Conservation (phyloP, 1,139 yeast species). For the Candida freyschussii region DNA sequence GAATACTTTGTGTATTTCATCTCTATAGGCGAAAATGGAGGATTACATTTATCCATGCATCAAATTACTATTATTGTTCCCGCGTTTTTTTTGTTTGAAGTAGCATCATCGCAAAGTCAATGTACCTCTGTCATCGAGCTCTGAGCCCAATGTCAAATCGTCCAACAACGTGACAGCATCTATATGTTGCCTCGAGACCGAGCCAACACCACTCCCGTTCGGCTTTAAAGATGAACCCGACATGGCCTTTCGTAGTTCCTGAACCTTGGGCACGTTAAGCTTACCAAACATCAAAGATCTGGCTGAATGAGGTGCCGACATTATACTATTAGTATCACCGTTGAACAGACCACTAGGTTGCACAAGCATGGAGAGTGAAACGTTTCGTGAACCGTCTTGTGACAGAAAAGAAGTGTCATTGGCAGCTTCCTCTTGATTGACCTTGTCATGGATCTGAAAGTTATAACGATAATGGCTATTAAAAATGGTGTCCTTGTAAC, state of each 20-base stretch:
- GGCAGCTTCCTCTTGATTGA: constrained; percentile 4
- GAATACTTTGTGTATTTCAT: too few species aligned
- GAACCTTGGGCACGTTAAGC: constrained; percentile 36
- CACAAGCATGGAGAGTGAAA: constrained; percentile 16
- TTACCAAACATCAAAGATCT: constrained; percentile 22
- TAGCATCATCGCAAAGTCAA: constrained; percentile 4
- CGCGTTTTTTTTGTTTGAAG: too few species aligned
- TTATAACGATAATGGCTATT: constrained; percentile 21
- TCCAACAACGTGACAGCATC: constrained; percentile 20
- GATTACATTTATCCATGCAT: too few species aligned
- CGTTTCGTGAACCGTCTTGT: constrained; percentile 10
- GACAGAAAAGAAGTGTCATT: constrained; percentile 11
- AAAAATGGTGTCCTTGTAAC: constrained; percentile 18
- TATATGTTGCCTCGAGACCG: constrained; percentile 13
- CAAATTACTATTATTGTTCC: too few species aligned
- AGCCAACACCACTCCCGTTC: constrained; percentile 3
- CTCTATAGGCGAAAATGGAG: too few species aligned
- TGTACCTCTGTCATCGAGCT: constrained; percentile 16
- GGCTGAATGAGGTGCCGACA: constrained; percentile 24
- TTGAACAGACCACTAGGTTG: constrained; percentile 12
- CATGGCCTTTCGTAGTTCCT: constrained; percentile 43
- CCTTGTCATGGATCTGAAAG: not conserved
- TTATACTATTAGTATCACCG: constrained; percentile 21
- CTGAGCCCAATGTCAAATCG: constrained; percentile 19
- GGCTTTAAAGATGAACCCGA: constrained; percentile 21